A percentile compares a stretch with the other conserved stretches of the same genome.
phyloP scores from a whole-genome alignment of 805 yeast species.

The Cyberlindnera mycetangii region DNA sequence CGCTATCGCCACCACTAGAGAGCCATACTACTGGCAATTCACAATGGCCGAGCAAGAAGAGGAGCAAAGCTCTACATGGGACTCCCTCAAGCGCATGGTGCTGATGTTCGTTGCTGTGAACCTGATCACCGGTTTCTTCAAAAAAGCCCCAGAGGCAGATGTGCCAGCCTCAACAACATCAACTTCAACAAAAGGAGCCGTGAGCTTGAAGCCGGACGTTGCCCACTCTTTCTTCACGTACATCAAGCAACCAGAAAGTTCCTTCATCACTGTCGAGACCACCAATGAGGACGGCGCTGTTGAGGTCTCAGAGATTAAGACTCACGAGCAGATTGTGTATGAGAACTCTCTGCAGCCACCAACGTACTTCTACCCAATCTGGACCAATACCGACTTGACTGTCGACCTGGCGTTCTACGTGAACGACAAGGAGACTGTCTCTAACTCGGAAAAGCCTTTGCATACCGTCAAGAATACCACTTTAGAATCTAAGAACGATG shows the following conservation, averaged over 20 bases:
- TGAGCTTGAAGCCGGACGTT: constrained; percentile 14
- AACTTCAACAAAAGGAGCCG: not conserved
- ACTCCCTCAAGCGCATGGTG: constrained; percentile 11
- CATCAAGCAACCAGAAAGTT: constrained; percentile 16
- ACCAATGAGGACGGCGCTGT: constrained; percentile 15
- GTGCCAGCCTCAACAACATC: not conserved
- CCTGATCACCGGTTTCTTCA: constrained; percentile 5
- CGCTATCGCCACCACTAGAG: not conserved
- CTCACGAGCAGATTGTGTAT: constrained; percentile 23
- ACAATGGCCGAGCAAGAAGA: constrained; percentile 1
- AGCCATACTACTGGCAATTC: not conserved
- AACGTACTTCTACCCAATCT: constrained; percentile 21
- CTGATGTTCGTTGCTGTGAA: constrained; percentile 16
- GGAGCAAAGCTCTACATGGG: constrained; percentile 6
- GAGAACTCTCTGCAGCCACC: constrained; percentile 25
- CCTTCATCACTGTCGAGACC: constrained; percentile 7
- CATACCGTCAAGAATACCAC: constrained; percentile 10
- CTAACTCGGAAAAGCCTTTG: not conserved
- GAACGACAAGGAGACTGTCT: constrained; percentile 19
- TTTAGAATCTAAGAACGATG: constrained; percentile 13
- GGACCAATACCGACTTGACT: constrained; percentile 11
- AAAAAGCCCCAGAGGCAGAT: not conserved
- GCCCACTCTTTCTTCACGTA: constrained; percentile 9
- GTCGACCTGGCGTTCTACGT: constrained; percentile 25
- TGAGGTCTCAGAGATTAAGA: constrained; percentile 8